phyloP scores from a whole-genome alignment of 75 land plant genomes.

The Gnetum montanum region DNA sequence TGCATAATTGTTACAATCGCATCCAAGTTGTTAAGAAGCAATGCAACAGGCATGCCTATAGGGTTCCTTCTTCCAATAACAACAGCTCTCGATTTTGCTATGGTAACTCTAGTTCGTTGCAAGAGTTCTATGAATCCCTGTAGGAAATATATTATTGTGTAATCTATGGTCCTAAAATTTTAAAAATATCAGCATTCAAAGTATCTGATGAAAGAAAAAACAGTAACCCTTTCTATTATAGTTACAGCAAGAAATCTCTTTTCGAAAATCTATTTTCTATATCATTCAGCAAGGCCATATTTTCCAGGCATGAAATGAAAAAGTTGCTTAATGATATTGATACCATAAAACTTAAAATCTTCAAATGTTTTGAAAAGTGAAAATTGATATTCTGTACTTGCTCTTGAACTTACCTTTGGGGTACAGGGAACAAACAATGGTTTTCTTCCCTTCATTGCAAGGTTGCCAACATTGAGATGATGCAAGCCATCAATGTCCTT shows the following conservation, averaged over 20 bases:
- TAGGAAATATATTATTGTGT: neutral
- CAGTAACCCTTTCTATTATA: neutral
- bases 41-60: constrained; percentile 73
- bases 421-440: constrained; percentile 79
- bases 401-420: constrained; percentile 77
- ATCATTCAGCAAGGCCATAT: neutral
- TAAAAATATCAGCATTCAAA: neutral
- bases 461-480: constrained; percentile 84
- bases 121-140: constrained; percentile 89
- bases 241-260: neutral
- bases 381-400: no score
- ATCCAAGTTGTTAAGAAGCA: constrained; percentile 72
- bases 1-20: constrained; percentile 82
- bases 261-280: neutral
- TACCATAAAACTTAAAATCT: neutral
- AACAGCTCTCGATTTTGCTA: constrained; percentile 65
- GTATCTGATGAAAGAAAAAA: neutral
- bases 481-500: constrained; percentile 95
- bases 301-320: neutral
- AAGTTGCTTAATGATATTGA: neutral
- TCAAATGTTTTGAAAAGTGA: neutral
- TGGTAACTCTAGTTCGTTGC: constrained; percentile 39
- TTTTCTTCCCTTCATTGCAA: constrained; percentile 89
- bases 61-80: constrained; percentile 90
- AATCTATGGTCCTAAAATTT: neutral